Percentiles rank a stretch among this genome's conserved stretches.
Evolutionary conservation across 2,329 filamentous ascomycete species (phyloP).

Genomic region (Fragosphaeria purpurea): DNA sequence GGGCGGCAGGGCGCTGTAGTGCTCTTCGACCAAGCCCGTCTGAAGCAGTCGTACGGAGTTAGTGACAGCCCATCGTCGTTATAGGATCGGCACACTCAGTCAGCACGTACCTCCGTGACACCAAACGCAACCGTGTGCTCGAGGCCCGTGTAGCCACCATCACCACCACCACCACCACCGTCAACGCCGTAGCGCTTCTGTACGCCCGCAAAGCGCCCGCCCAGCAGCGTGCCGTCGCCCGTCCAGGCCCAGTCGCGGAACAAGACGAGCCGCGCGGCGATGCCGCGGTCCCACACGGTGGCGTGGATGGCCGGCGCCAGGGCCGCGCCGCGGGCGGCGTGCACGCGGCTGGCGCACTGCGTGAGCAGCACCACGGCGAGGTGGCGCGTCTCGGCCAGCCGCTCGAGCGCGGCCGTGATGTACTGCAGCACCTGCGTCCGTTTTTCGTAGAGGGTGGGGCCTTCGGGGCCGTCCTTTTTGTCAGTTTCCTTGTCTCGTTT

Average conservation of each 20-base stretch:
- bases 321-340: slow-evolving; percentile 53
- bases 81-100: not conserved
- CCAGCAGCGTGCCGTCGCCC: slow-evolving; percentile 30
- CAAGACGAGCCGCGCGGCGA: slow-evolving; percentile 63
- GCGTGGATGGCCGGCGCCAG: slow-evolving; percentile 68
- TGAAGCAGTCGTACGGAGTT: not conserved
- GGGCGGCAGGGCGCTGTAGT: slow-evolving; percentile 20
- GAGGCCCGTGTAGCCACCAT: slow-evolving; percentile 24
- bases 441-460: slow-evolving; percentile 11
- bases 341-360: slow-evolving; percentile 75
- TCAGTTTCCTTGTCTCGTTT: no score
- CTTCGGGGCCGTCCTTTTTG: not conserved
- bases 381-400: slow-evolving; percentile 62
- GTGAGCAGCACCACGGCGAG: slow-evolving; percentile 67
- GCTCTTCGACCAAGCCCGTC: slow-evolving; percentile 27
- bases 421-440: slow-evolving; percentile 42
- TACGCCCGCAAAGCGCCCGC: slow-evolving; percentile 50
- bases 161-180: no score
- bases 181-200: slow-evolving; percentile 53
- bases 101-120: slow-evolving; percentile 32
- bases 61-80: no score
- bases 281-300: slow-evolving; percentile 67
- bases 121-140: slow-evolving; percentile 39
- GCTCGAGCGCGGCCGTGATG: slow-evolving; percentile 62
- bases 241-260: slow-evolving; percentile 66